Evolutionary conservation across 371 early-diverging fungal species (phyloP).

Genomic region (Mucor racemosus): DNA sequence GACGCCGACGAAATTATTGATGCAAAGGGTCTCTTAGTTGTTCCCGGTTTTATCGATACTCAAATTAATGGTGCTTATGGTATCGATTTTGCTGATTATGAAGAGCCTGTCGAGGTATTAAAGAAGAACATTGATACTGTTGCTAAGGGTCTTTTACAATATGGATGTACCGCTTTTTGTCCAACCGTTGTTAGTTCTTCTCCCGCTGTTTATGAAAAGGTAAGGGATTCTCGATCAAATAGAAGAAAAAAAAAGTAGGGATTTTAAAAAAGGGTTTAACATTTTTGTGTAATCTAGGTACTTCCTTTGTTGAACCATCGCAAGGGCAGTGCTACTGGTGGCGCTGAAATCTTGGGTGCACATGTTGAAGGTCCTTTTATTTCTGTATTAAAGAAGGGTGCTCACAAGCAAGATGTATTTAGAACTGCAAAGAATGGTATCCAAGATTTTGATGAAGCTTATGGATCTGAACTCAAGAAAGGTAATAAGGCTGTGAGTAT

Average conservation of each 20-base stretch:
- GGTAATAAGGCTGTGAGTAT: slow-evolving; percentile 65
- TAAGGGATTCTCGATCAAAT: slow-evolving; percentile 28
- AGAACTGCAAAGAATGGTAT: slow-evolving; percentile 70
- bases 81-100: slow-evolving; percentile 76
- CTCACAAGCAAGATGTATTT: slow-evolving; percentile 76
- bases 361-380: slow-evolving; percentile 91
- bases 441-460: slow-evolving; percentile 71
- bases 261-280: background rate
- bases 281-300: slow-evolving; percentile 33
- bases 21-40: slow-evolving; percentile 73
- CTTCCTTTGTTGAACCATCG: slow-evolving; percentile 73
- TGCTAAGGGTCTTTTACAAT: slow-evolving; percentile 75
- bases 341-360: slow-evolving; percentile 83
- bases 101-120: slow-evolving; percentile 49
- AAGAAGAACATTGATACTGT: slow-evolving; percentile 65
- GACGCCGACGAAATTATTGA: slow-evolving; percentile 77
- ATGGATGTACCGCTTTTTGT: slow-evolving; percentile 84
- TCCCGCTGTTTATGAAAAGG: slow-evolving; percentile 75
- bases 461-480: slow-evolving; percentile 62
- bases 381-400: slow-evolving; percentile 66
- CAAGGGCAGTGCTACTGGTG: slow-evolving; percentile 68
- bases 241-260: background rate
- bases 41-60: slow-evolving; percentile 83
- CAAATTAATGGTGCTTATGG: slow-evolving; percentile 90
- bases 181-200: slow-evolving; percentile 85